Evolutionary conservation across 805 yeast species (phyloP), one percentile per base, ranked within the genome.

Genomic region (Pichia cephalocereana): DNA sequence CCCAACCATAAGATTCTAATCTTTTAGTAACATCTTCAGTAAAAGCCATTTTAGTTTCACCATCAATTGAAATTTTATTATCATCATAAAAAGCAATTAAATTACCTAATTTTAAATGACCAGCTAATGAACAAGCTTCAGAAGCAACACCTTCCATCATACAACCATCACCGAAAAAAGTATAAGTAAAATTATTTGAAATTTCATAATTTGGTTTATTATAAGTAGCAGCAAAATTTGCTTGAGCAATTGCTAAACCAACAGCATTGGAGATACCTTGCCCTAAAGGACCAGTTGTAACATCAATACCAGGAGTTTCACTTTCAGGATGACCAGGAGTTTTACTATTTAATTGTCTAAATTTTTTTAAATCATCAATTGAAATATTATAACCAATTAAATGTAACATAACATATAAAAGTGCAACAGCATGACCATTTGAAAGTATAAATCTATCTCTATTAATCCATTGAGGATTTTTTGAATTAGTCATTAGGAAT

Each of bases 311-410:
- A 46, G 93, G 89, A 52, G 85, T 77, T 64, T 86, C 95, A 53
- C 72, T 78, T 75, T 91, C 99, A 49, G 99, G 99, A 74, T 91
- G 99, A 59, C 99, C 99, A 45, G 99, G 98, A 52, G 96, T 84
- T 72, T 82, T 84, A 55, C 98, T 89, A 65, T 77, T 76, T 63
- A 90, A 70, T 71, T 86, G 95, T 77, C 98, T 85, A 75, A 93
- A 93, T 54, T 76, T 69, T 76, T 89, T 83, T 70, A 91, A 76
- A 70, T 91, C 98, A 42, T 88, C 96, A 56, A 91, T 68, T 49
- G 86, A 62, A 64, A 82, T 71, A 61, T 78, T 84, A 75, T 79
- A 91, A 53, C 98, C 98, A 63, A 80, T 80, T 61, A 93, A 74
- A 68, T 86, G 93, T 62, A 91, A 75, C 70, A 91, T 67, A 38